Evolutionary conservation across 495 filamentous ascomycete species (phyloP).

Genomic region (Penicillium desertorum): DNA sequence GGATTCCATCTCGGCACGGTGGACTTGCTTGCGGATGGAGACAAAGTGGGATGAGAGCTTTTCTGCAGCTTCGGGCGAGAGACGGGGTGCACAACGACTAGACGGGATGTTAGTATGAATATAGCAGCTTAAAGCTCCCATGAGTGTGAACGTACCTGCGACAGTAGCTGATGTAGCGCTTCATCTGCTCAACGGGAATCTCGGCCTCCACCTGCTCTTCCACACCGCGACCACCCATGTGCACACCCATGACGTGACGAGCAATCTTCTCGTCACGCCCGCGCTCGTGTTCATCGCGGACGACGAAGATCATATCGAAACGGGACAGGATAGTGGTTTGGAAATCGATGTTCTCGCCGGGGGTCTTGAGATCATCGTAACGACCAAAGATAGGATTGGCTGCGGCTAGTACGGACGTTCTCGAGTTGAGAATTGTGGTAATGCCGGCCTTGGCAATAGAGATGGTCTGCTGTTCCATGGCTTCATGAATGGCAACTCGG

Average conservation of each 20-base stretch:
- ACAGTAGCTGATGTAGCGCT: conserved; percentile 97
- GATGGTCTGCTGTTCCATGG: conserved; percentile 99
- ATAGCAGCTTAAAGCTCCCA: neutral
- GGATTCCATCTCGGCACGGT: conserved; percentile 81
- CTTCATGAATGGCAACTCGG: conserved; percentile 98
- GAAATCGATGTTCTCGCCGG: conserved; percentile 99
- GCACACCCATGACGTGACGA: conserved; percentile 94
- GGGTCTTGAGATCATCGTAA: conserved; percentile 96
- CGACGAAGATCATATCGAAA: conserved; percentile 99
- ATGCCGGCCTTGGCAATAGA: conserved; percentile 99
- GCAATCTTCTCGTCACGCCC: conserved; percentile 90
- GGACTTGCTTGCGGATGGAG: conserved; percentile 90
- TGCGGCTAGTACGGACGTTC: conserved; percentile 92
- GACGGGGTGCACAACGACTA: conserved; percentile 87
- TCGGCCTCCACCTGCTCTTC: conserved; percentile 84
- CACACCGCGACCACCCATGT: conserved; percentile 85
- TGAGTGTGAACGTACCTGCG: conserved; percentile 64
- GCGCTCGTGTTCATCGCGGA: conserved; percentile 91
- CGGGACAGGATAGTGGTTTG: conserved; percentile 97
- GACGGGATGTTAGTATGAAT: conserved; percentile 35
- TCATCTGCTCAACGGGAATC: conserved; percentile 94
- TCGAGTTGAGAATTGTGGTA: conserved; percentile 95
- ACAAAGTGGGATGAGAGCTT: conserved; percentile 98
- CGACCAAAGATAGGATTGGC: conserved; percentile 98
- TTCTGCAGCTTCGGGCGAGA: conserved; percentile 89